These are phyloP conservation scores for Cicer arietinum DNA, from an alignment of 306 rosid species.

Conservation along the genomic window DNA sequence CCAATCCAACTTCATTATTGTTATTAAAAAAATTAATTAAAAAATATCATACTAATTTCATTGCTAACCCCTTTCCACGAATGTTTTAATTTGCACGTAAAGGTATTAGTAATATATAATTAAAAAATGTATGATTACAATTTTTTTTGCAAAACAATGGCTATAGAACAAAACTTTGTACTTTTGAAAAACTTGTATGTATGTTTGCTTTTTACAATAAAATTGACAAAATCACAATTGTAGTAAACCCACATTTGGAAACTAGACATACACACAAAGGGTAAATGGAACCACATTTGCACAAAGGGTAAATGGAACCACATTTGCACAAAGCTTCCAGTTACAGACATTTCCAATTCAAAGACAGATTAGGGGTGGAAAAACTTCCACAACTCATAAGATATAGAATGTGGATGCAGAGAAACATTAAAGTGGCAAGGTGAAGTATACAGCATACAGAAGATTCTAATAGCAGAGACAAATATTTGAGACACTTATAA, in stretches of 20 bases:
- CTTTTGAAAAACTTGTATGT: too few species aligned
- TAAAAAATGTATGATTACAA: background rate
- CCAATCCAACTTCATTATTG: conserved; percentile 9
- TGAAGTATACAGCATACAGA: conserved; percentile 19
- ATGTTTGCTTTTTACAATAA: too few species aligned
- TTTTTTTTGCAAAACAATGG: background rate
- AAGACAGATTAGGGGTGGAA: background rate
- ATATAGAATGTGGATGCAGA: conserved; percentile 5
- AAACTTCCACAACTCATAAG: background rate
- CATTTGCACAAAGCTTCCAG: background rate
- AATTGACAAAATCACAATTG: too few species aligned
- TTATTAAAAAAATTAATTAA: background rate
- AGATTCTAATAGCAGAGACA: conserved; percentile 34
- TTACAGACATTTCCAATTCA: background rate
- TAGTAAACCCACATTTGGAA: too few species aligned
- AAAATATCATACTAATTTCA: conserved; percentile 8
- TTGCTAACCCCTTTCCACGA: background rate
- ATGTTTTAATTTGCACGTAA: conserved; percentile 1
- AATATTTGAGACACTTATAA: conserved; percentile 35
- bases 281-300: too few species aligned
- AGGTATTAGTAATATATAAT: background rate
- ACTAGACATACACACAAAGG: too few species aligned
- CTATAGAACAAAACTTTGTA: too few species aligned
- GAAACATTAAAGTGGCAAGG: conserved; percentile 24
- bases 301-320: conserved; percentile 4